Conservation (phyloP, 345 rosid species). For the Syzygium oleosum region DNA sequence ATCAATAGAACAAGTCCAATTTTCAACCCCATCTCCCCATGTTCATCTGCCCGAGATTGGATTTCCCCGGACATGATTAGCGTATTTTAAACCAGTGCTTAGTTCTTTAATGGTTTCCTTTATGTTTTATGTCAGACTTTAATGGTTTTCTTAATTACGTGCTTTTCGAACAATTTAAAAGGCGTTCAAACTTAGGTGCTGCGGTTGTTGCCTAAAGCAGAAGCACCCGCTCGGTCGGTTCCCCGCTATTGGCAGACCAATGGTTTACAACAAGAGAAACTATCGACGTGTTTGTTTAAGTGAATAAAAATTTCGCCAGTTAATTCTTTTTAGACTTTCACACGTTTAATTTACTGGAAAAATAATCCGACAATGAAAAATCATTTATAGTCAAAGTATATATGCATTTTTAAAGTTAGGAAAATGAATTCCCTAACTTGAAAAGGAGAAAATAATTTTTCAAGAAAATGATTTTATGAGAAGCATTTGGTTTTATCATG, state of each 20-base stretch:
- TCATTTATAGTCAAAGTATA: no score
- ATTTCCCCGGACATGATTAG: not conserved
- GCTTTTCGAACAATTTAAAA: not conserved
- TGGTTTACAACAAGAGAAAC: not conserved
- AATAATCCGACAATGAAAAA: no score
- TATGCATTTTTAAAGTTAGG: no score
- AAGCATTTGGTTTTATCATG: no score
- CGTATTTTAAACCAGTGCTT: not conserved
- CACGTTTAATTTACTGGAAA: no score
- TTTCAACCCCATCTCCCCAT: not conserved
- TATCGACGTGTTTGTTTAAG: not conserved
- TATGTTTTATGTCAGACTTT: not conserved
- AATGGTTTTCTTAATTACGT: not conserved
- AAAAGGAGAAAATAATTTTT: no score
- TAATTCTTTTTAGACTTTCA: no score
- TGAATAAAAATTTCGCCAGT: no score
- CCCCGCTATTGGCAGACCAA: not conserved
- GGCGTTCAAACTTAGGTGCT: not conserved
- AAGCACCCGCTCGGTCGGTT: not conserved
- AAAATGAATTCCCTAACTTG: no score
- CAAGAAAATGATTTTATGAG: no score
- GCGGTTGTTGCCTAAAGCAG: not conserved
- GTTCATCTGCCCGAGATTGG: not conserved
- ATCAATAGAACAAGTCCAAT: not conserved
- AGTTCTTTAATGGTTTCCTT: not conserved